Evolutionary conservation across 352 stramenopile genomes (phyloP).

Genomic region (Phytophthora agathidicida): DNA sequence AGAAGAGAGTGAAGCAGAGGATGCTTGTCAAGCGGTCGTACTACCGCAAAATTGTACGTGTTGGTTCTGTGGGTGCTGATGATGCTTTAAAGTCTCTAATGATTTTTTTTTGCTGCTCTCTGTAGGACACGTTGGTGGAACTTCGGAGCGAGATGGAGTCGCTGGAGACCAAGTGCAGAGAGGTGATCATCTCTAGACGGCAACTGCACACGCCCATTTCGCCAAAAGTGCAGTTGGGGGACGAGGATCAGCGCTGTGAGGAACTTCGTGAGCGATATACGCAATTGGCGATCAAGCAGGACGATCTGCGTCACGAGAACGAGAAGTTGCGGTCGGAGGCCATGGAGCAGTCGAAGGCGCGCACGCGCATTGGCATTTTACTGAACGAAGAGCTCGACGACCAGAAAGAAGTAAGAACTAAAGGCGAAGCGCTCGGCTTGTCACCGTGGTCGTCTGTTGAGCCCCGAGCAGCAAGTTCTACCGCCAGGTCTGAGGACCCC

Average conservation of each 20-base stretch:
- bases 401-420: conserved; percentile 26
- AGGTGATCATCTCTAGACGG: conserved; percentile 36
- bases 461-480: not conserved
- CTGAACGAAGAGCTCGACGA: conserved; percentile 61
- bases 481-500: not conserved
- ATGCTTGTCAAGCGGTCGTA: conserved; percentile 75
- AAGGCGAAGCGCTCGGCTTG: conserved; percentile 20
- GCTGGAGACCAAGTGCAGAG: conserved; percentile 55
- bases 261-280: conserved; percentile 55
- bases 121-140: conserved; percentile 63
- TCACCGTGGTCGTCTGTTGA: not conserved
- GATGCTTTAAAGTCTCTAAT: not conserved
- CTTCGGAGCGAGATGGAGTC: conserved; percentile 53
- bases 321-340: conserved; percentile 48
- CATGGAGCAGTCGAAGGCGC: conserved; percentile 66
- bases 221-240: conserved; percentile 3
- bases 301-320: conserved; percentile 64
- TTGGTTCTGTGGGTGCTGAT: not conserved
- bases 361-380: conserved; percentile 61
- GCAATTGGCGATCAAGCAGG: conserved; percentile 57
- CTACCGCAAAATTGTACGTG: conserved; percentile 78
- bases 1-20: conserved; percentile 75
- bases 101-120: not conserved
- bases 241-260: conserved; percentile 34
- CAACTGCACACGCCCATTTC: conserved; percentile 13